phyloP scores from a whole-genome alignment of 176 grass and related monocot genomes.

The Tillandsia fasciculata region DNA sequence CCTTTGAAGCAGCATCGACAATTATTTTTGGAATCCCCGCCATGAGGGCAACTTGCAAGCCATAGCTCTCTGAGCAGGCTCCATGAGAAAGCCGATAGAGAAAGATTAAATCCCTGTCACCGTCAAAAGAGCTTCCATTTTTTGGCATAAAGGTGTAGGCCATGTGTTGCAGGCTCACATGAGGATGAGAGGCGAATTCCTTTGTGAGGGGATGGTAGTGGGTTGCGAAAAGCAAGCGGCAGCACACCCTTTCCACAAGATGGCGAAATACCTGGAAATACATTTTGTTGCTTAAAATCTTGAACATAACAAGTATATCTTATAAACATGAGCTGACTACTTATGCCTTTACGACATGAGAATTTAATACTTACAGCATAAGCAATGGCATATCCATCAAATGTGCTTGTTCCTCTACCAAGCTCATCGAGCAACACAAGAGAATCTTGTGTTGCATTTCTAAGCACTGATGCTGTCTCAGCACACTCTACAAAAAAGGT shows the following conservation, averaged over 20 bases:
- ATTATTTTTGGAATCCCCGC: slow-evolving; percentile 58
- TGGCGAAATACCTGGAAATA: slow-evolving; percentile 72
- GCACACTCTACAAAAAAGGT: slow-evolving; percentile 89
- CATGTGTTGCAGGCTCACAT: slow-evolving; percentile 84
- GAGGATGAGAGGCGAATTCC: slow-evolving; percentile 82
- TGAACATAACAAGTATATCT: not conserved
- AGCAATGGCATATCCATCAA: slow-evolving; percentile 96
- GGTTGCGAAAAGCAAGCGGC: slow-evolving; percentile 79
- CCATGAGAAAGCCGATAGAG: slow-evolving; percentile 63
- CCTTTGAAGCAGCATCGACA: slow-evolving; percentile 35
- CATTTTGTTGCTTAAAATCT: not conserved
- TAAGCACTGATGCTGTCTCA: slow-evolving; percentile 75
- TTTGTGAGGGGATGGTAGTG: slow-evolving; percentile 91
- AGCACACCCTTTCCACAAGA: slow-evolving; percentile 64
- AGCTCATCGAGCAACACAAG: slow-evolving; percentile 96
- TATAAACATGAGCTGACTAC: not conserved
- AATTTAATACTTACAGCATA: slow-evolving; percentile 51
- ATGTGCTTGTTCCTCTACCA: slow-evolving; percentile 96
- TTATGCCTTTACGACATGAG: not conserved
- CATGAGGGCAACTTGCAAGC: slow-evolving; percentile 78
- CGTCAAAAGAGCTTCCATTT: slow-evolving; percentile 3
- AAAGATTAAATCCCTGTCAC: slow-evolving; percentile 55
- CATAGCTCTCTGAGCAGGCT: slow-evolving; percentile 81
- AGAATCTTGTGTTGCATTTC: slow-evolving; percentile 84
- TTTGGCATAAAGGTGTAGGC: slow-evolving; percentile 55